Conservation (phyloP, 116 monocot species). For the Dioscorea cayenensis region DNA sequence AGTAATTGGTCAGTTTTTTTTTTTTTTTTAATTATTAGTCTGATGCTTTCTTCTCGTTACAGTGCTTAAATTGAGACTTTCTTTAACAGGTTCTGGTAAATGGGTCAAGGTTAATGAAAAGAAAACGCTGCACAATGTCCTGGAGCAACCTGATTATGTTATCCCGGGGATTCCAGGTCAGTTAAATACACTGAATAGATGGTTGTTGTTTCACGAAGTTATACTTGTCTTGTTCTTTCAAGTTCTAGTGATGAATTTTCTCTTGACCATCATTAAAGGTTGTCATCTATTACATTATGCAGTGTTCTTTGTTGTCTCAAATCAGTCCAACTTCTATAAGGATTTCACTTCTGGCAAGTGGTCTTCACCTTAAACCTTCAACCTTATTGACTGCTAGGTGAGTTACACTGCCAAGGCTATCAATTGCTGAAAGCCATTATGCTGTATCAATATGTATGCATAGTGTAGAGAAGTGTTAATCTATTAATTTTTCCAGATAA, state of each 20-base stretch:
- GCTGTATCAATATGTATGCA: too few relatives aligned
- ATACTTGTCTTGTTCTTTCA: not conserved
- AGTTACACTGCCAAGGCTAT: too few relatives aligned
- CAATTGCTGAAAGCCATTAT: too few relatives aligned
- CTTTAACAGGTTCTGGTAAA: slow-evolving; percentile 32
- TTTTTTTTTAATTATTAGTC: too few relatives aligned
- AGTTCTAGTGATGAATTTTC: not conserved
- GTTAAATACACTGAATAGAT: slow-evolving; percentile 2
- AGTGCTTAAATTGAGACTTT: not conserved
- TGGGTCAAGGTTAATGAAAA: slow-evolving; percentile 88
- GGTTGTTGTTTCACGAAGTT: not conserved
- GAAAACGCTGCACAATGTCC: slow-evolving; percentile 57
- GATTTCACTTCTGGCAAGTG: slow-evolving; percentile 79
- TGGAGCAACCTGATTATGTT: slow-evolving; percentile 62
- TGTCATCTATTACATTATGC: slow-evolving; percentile 19
- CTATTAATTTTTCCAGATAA: too few relatives aligned
- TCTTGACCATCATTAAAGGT: not conserved
- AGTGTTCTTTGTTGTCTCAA: slow-evolving; percentile 89
- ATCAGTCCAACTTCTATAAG: slow-evolving; percentile 60
- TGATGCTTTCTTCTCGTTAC: not conserved
- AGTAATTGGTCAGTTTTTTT: too few relatives aligned
- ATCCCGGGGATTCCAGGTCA: slow-evolving; percentile 79
- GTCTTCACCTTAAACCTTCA: slow-evolving; percentile 41
- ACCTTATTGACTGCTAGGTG: not conserved
- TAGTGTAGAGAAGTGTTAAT: too few relatives aligned